Base-by-base conservation (phyloP, 352 stramenopile genomes). In the Globisporangium apiculatum region DNA sequence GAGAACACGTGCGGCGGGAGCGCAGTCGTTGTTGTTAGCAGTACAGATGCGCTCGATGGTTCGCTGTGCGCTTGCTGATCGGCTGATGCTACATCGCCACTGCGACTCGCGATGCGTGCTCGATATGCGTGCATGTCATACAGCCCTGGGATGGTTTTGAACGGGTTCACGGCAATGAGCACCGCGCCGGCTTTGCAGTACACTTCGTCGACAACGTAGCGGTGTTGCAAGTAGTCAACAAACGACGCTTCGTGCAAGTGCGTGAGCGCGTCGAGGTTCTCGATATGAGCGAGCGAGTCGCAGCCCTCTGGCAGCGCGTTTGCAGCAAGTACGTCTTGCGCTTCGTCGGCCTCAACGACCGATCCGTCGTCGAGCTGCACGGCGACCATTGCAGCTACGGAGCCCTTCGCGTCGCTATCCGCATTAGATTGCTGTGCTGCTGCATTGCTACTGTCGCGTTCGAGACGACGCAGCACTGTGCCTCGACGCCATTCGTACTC, bases 161-260 rank as follows among this genome's bases (percentile, higher is more conserved):
- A 91, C 15, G 83, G 83, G 58, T 94, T 94, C 50, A 91, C 77
- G 12, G 83, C 82, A 41, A 94, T 86, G 4, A 91, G 68, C 50
- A 94, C 71, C 1, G 73, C 73, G 18, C 80, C 80, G 3, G 83
- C 87, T 45, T 75, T 69, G 61, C 79, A 89, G 60, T 94, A 94
- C 18, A 94, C 78, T 40, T 90, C 66, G 57, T 91, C 76, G 12
- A 84, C 66, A 17, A 62, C 57, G 47, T 89, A 94, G 0, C 84
- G 84, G 60, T 89, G 71, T 41, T 81, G 69, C 53, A 94, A 66
- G 58, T 87, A 91, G 51, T 91, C 79, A 24, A 94, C 77, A 49
- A 94, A 87, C 1, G 79, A 81, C 35, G 85, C 74, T 55, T 92
- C 85, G 53, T 94, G 79, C 57, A 92, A 67, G 55, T 94, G 84